Evolutionary conservation across 495 filamentous ascomycete genomes (phyloP).

Genomic region (Hypoxylon cercidicola): DNA sequence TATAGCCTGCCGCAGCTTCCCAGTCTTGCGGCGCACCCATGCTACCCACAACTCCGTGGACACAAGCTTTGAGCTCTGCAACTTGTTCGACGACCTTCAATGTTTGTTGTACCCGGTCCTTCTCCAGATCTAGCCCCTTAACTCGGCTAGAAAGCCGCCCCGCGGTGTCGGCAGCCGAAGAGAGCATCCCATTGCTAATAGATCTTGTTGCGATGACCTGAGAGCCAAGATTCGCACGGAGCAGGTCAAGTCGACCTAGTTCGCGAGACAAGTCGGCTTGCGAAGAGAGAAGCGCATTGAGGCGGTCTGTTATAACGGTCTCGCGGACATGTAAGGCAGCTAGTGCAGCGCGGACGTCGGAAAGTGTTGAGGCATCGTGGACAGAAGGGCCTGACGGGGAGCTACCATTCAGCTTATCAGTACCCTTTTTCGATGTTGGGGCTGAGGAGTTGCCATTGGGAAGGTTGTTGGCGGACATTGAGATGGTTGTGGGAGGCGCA

Average conservation of each 20-base stretch:
- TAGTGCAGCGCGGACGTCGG: conserved; percentile 81
- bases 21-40: conserved; percentile 99
- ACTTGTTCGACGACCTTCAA: conserved; percentile 95
- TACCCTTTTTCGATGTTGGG: conserved; percentile 33
- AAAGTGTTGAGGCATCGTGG: conserved; percentile 74
- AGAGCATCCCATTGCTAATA: conserved; percentile 89
- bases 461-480: conserved; percentile 49
- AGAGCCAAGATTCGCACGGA: conserved; percentile 86
- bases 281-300: conserved; percentile 78
- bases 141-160: conserved; percentile 85
- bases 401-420: conserved; percentile 42
- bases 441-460: conserved; percentile 48
- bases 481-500: conserved; percentile 43
- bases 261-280: conserved; percentile 87
- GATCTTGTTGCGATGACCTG: conserved; percentile 85
- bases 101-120: conserved; percentile 87
- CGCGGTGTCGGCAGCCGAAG: conserved; percentile 85
- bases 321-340: conserved; percentile 79
- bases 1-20: conserved; percentile 93
- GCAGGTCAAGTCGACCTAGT: conserved; percentile 85
- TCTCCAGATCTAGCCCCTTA: conserved; percentile 85
- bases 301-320: conserved; percentile 73
- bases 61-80: conserved; percentile 93
- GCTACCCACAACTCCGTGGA: conserved; percentile 91
- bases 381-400: conserved; percentile 56